A percentile compares a stretch with the other conserved stretches of the same genome.
Evolutionary conservation across 2,329 filamentous ascomycete genomes (phyloP).

Genomic region (Sporothrix euskadiensis): DNA sequence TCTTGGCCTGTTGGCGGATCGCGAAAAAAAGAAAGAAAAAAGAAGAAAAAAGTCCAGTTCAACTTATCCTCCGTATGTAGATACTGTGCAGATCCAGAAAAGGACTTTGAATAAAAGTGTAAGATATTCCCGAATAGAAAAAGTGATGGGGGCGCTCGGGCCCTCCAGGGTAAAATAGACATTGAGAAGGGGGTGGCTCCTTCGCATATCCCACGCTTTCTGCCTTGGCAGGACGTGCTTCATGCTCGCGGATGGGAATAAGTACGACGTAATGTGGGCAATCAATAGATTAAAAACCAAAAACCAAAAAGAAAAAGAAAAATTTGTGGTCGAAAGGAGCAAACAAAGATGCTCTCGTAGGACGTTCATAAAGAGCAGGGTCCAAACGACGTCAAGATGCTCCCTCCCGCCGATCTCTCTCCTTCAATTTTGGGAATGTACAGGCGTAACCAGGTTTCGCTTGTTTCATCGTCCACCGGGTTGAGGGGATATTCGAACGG

Average conservation of each 20-base stretch:
- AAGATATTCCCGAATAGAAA: not conserved
- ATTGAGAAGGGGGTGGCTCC: not conserved
- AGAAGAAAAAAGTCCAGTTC: not conserved
- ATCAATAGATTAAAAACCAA: not conserved
- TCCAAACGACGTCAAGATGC: not conserved
- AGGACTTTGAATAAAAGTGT: constrained; percentile 3
- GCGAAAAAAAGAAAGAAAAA: not conserved
- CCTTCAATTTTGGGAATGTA: constrained; percentile 3
- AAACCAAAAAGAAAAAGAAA: no score
- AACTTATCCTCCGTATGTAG: not conserved
- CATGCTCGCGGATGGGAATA: not conserved
- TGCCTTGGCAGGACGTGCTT: not conserved
- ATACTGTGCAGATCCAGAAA: not conserved
- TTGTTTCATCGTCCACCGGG: constrained; percentile 1
- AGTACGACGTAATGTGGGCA: not conserved
- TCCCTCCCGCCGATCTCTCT: constrained; percentile 3
- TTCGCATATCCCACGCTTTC: not conserved
- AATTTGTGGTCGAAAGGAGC: not conserved
- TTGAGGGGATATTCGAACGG: not conserved
- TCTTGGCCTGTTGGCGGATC: not conserved
- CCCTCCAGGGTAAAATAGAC: not conserved
- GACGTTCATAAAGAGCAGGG: not conserved
- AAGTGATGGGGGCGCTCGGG: not conserved
- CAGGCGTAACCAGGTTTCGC: not conserved
- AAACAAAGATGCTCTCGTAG: not conserved